phyloP scores from a whole-genome alignment of 73 alveolate species.

The Diophrys appendiculata region DNA sequence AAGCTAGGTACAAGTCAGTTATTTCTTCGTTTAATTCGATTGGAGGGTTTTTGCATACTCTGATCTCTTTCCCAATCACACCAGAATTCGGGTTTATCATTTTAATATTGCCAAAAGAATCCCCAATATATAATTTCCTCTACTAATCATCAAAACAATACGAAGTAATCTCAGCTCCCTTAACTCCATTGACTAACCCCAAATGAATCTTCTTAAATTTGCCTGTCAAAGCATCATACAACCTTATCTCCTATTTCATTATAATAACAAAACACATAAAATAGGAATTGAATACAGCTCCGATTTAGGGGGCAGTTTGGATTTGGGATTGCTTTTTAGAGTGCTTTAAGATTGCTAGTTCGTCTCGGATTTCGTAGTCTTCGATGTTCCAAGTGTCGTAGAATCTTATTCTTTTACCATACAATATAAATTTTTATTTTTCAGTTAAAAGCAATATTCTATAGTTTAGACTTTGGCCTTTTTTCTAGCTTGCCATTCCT shows the following conservation, averaged over 20 bases:
- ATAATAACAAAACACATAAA: slow-evolving; percentile 61
- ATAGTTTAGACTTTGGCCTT: too few relatives aligned
- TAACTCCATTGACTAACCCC: slow-evolving; percentile 82
- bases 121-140: slow-evolving; percentile 87
- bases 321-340: too few relatives aligned
- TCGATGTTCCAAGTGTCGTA: slow-evolving; percentile 17
- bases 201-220: slow-evolving; percentile 77
- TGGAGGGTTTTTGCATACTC: slow-evolving; percentile 38
- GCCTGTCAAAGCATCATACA: slow-evolving; percentile 87
- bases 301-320: too few relatives aligned
- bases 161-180: slow-evolving; percentile 77
- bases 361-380: too few relatives aligned
- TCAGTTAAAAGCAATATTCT: too few relatives aligned
- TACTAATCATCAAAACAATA: slow-evolving; percentile 85
- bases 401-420: slow-evolving; percentile 42
- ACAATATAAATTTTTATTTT: too few relatives aligned
- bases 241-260: slow-evolving; percentile 78
- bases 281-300: too few relatives aligned
- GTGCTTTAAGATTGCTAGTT: too few relatives aligned
- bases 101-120: slow-evolving; percentile 87
- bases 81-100: slow-evolving; percentile 92
- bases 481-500: too few relatives aligned
- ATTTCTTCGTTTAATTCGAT: background rate
- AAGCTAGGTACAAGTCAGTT: background rate
- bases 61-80: slow-evolving; percentile 69